A percentile compares a stretch with the other conserved stretches of the same genome.
Conservation (phyloP, 2,329 filamentous ascomycete species). For the Hypoxylon sp. region DNA sequence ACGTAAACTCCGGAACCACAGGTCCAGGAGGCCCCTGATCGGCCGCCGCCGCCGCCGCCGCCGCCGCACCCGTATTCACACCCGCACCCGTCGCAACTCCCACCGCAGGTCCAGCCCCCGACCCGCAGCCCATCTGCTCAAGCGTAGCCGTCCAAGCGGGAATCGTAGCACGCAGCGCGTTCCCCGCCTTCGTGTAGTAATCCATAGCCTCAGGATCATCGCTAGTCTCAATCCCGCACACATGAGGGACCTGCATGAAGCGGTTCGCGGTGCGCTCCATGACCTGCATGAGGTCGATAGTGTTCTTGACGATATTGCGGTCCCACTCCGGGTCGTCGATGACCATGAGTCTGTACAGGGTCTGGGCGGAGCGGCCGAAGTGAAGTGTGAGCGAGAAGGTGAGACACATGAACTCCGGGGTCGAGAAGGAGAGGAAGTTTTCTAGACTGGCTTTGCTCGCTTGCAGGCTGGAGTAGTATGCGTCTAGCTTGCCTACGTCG, state of each 20-base stretch:
- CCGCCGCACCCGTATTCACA: not conserved
- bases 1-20: slow-evolving; percentile 40
- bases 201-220: slow-evolving; percentile 31
- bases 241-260: slow-evolving; percentile 40
- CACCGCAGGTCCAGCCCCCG: not conserved
- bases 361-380: slow-evolving; percentile 50
- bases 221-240: slow-evolving; percentile 44
- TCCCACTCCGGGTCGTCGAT: slow-evolving; percentile 53
- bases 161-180: slow-evolving; percentile 44
- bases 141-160: slow-evolving; percentile 47
- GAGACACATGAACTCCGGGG: slow-evolving; percentile 43
- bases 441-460: slow-evolving; percentile 48
- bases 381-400: slow-evolving; percentile 49
- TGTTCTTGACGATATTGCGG: slow-evolving; percentile 36
- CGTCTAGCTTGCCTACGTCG: slow-evolving; percentile 46
- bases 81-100: not conserved
- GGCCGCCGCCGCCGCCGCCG: not conserved
- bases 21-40: slow-evolving; percentile 29
- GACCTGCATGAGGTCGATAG: slow-evolving; percentile 45
- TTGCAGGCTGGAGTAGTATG: slow-evolving; percentile 47
- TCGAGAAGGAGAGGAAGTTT: slow-evolving; percentile 47
- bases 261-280: slow-evolving; percentile 43
- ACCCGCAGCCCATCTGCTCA: slow-evolving; percentile 38
- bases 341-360: slow-evolving; percentile 51
- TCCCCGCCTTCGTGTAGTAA: slow-evolving; percentile 46